A percentile compares a stretch with the other conserved stretches of the same genome.
These are phyloP conservation scores for Trametes maxima DNA, from an alignment of 768 basidiomycete genomes.

Conservation along the genomic window DNA sequence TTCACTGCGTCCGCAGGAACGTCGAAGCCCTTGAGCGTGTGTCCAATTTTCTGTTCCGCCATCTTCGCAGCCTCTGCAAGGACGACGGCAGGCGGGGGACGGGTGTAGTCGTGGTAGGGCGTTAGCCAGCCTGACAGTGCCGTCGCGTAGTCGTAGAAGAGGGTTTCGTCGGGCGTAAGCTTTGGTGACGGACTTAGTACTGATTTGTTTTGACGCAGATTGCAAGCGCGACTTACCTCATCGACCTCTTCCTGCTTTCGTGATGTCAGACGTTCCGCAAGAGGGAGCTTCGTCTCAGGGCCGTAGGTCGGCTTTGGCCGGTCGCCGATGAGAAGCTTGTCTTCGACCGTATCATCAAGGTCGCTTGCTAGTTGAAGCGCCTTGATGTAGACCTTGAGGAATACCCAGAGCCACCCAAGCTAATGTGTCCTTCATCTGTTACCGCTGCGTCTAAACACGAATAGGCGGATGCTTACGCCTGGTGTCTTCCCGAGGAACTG, in stretches of 20 bases:
- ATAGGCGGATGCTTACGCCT: constrained; percentile 49
- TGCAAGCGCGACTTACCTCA: constrained; percentile 44
- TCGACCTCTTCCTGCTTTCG: constrained; percentile 52
- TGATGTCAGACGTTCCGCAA: constrained; percentile 60
- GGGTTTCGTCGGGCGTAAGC: constrained; percentile 67
- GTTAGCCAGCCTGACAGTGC: constrained; percentile 75
- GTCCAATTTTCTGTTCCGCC: constrained; percentile 69
- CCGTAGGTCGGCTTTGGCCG: constrained; percentile 66
- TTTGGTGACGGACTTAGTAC: constrained; percentile 30
- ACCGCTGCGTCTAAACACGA: not conserved
- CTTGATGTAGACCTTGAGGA: constrained; percentile 77
- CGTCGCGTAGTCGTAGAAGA: constrained; percentile 59
- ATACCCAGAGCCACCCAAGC: constrained; percentile 72
- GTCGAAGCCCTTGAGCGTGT: constrained; percentile 66
- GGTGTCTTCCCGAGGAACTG: constrained; percentile 62
- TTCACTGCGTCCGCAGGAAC: constrained; percentile 46
- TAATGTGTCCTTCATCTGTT: constrained; percentile 31
- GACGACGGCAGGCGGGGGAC: constrained; percentile 70
- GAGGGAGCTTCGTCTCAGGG: constrained; percentile 49
- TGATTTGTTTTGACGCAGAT: not conserved
- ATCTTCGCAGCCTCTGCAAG: constrained; percentile 76
- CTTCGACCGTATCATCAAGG: constrained; percentile 77
- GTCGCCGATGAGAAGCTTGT: constrained; percentile 80
- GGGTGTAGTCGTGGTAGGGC: constrained; percentile 71
- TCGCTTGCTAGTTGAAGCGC: constrained; percentile 80